Evolutionary conservation across 2,329 filamentous ascomycete genomes (phyloP).

Genomic region (Laburnicola sp.): DNA sequence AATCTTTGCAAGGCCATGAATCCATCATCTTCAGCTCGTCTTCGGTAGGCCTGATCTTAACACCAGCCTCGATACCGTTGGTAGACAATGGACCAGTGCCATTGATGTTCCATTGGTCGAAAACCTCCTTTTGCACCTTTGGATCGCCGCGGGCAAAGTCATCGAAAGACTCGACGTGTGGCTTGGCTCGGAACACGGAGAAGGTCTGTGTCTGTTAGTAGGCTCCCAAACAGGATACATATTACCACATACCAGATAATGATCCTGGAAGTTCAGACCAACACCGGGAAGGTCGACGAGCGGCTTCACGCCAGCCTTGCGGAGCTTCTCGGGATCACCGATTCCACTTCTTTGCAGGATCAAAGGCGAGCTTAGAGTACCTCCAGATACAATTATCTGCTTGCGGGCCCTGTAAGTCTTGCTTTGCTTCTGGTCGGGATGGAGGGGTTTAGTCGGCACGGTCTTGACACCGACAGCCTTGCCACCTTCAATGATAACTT

Average conservation of each 20-base stretch:
- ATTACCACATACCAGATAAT: slow-evolving; percentile 52
- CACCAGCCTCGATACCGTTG: slow-evolving; percentile 78
- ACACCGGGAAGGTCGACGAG: slow-evolving; percentile 73
- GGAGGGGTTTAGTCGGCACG: slow-evolving; percentile 69
- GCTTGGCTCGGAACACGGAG: slow-evolving; percentile 71
- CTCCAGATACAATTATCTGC: slow-evolving; percentile 73
- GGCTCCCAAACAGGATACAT: not conserved
- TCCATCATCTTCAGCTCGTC: slow-evolving; percentile 70
- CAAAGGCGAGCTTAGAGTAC: slow-evolving; percentile 72
- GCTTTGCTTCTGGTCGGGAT: slow-evolving; percentile 55
- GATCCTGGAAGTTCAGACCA: slow-evolving; percentile 76
- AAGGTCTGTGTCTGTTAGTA: slow-evolving; percentile 55
- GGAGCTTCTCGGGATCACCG: slow-evolving; percentile 72
- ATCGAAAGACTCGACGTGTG: slow-evolving; percentile 75
- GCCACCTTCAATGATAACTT: slow-evolving; percentile 73
- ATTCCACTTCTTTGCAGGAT: slow-evolving; percentile 77
- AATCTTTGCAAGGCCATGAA: slow-evolving; percentile 73
- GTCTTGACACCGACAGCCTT: slow-evolving; percentile 72
- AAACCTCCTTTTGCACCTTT: slow-evolving; percentile 72
- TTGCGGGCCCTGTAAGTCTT: slow-evolving; percentile 69
- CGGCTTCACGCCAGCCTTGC: slow-evolving; percentile 67
- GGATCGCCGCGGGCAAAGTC: slow-evolving; percentile 77
- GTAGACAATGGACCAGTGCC: slow-evolving; percentile 77
- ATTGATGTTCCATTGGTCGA: slow-evolving; percentile 76
- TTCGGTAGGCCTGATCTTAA: slow-evolving; percentile 73